These are phyloP conservation scores for Hypericum perforatum DNA, from an alignment of 345 rosid species.

Conservation along the genomic window DNA sequence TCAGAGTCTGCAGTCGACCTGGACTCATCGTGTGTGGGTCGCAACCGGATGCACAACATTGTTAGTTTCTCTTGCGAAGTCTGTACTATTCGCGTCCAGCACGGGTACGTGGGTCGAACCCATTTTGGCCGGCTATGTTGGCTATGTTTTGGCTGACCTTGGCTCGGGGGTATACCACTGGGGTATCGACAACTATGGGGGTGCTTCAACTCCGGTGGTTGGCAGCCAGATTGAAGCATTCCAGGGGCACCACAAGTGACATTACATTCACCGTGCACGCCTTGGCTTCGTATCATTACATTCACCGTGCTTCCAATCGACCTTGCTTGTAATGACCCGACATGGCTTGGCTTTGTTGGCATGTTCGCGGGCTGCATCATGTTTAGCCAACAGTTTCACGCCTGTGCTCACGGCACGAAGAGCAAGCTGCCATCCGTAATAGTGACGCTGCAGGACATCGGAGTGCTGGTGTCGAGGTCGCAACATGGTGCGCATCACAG, in stretches of 20 bases:
- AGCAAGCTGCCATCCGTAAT: constrained; percentile 63
- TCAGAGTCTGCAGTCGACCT: constrained; percentile 49
- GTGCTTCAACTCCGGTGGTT: constrained; percentile 53
- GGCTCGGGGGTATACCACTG: constrained; percentile 90
- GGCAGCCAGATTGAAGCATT: constrained; percentile 80
- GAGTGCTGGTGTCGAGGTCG: constrained; percentile 53
- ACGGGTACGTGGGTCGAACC: constrained; percentile 53
- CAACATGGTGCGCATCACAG: constrained; percentile 74
- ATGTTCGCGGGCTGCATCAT: constrained; percentile 57
- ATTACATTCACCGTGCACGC: constrained; percentile 74
- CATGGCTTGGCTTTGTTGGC: constrained; percentile 41
- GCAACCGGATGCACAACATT: constrained; percentile 60
- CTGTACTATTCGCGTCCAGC: constrained; percentile 28
- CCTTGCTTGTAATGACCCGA: constrained; percentile 37
- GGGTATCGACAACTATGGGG: constrained; percentile 88
- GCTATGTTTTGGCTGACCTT: constrained; percentile 70
- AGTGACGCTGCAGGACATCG: constrained; percentile 57
- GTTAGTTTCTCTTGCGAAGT: constrained; percentile 47
- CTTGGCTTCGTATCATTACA: constrained; percentile 43
- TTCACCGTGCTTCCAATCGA: constrained; percentile 54
- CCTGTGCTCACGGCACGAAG: constrained; percentile 93
- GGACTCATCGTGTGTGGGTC: constrained; percentile 69
- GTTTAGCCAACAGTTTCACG: constrained; percentile 91
- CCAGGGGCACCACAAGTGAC: constrained; percentile 90
- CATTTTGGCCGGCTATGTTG: constrained; percentile 48